These are phyloP conservation scores for Trichophaea hybrida DNA, from an alignment of 2,329 filamentous ascomycete species.

Conservation along the genomic window DNA sequence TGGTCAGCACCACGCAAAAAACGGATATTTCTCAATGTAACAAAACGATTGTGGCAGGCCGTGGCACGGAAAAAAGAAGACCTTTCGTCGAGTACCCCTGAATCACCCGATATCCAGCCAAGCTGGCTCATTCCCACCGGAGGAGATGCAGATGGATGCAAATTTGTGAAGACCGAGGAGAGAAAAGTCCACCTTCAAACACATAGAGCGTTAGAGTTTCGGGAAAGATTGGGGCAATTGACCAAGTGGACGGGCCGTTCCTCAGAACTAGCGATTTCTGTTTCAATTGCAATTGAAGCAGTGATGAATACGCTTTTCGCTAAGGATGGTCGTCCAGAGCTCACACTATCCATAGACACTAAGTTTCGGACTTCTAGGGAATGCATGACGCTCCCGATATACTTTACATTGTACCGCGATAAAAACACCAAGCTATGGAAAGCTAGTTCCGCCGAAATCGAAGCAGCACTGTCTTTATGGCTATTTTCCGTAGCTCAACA, in stretches of 20 bases:
- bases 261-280: constrained; percentile 4
- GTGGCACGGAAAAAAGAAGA: too few species aligned
- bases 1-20: constrained; percentile 2
- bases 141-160: too few species aligned
- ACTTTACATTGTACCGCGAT: neutral
- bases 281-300: constrained; percentile 14
- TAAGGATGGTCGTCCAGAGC: neutral
- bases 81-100: too few species aligned
- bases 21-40: too few species aligned
- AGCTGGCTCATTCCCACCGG: too few species aligned
- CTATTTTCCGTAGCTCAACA: neutral
- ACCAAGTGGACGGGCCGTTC: constrained; percentile 6
- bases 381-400: neutral
- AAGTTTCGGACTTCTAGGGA: neutral
- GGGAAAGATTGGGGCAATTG: constrained; percentile 6
- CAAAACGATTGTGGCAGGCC: too few species aligned
- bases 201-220: neutral
- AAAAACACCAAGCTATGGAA: neutral
- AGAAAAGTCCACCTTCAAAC: neutral
- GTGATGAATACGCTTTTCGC: constrained; percentile 6
- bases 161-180: too few species aligned
- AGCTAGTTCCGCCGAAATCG: neutral
- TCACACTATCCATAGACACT: neutral
- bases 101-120: too few species aligned
- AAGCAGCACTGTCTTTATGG: constrained; percentile 9